A percentile compares a stretch with the other conserved stretches of the same genome.
Conservation (phyloP, 2,329 filamentous ascomycete species). For the Lasiodiplodia hormozganensis region DNA sequence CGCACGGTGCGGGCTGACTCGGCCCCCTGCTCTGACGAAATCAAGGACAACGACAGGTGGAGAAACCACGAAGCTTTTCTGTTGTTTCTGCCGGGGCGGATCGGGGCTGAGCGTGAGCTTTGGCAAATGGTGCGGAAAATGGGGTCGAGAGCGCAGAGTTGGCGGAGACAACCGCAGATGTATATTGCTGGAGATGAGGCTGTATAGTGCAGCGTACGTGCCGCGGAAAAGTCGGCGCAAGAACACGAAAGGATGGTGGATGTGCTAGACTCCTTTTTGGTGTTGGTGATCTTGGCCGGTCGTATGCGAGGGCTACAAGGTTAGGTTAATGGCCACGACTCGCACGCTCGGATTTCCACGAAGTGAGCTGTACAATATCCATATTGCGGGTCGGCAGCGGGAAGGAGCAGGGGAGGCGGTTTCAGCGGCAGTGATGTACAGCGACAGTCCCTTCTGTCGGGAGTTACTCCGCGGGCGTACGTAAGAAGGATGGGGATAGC, state of each 20-base stretch:
- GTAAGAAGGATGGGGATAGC: not conserved
- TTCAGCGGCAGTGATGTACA: slow-evolving; percentile 3
- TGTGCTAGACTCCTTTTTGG: too few species aligned
- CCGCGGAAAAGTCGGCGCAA: not conserved
- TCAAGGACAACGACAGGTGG: slow-evolving; percentile 21
- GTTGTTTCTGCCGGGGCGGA: not conserved
- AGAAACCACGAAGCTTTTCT: not conserved
- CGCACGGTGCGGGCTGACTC: slow-evolving; percentile 21
- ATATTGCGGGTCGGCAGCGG: not conserved
- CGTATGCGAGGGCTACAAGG: too few species aligned
- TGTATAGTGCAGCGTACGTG: not conserved
- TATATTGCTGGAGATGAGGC: slow-evolving; percentile 3
- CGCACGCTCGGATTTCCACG: too few species aligned
- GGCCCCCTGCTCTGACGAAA: not conserved
- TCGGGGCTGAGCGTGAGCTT: not conserved
- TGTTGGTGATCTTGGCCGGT: too few species aligned
- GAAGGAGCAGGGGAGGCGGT: not conserved
- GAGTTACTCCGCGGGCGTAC: not conserved
- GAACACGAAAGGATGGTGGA: not conserved
- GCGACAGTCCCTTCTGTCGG: not conserved
- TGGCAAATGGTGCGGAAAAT: not conserved
- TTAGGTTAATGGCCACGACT: too few species aligned
- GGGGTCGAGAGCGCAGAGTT: not conserved
- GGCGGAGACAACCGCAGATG: not conserved
- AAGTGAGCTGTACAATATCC: too few species aligned